Evolutionary conservation across 345 rosid genomes (phyloP).

Genomic region (Noccaea caerulescens): DNA sequence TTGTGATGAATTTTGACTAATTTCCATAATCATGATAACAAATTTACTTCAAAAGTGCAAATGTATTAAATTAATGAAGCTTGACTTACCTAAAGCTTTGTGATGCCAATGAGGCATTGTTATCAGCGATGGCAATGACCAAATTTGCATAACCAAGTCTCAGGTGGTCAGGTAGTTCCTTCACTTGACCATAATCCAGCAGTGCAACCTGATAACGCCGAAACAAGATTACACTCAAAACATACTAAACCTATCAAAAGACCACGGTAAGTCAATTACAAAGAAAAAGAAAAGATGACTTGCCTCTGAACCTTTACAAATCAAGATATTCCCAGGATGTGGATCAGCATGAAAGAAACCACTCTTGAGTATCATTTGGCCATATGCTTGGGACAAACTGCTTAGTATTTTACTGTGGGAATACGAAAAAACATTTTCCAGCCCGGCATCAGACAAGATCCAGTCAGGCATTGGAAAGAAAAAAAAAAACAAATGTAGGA

Average conservation of each 20-base stretch:
- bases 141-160: constrained; percentile 89
- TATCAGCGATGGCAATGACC: constrained; percentile 83
- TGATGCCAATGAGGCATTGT: constrained; percentile 58
- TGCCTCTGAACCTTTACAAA: constrained; percentile 96
- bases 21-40: not conserved
- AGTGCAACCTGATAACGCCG: constrained; percentile 71
- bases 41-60: not conserved
- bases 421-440: not conserved
- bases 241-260: not conserved
- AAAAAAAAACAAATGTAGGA: constrained; percentile 32
- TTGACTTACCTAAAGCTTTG: constrained; percentile 75
- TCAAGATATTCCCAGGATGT: constrained; percentile 96
- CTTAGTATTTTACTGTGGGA: constrained; percentile 73
- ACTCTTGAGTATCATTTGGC: constrained; percentile 96
- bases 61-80: not conserved
- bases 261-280: not conserved
- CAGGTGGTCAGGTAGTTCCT: constrained; percentile 85
- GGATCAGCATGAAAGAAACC: constrained; percentile 99
- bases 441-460: constrained; percentile 23
- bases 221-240: constrained; percentile 30
- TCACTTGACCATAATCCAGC: constrained; percentile 96
- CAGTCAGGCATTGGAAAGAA: not conserved
- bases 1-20: not conserved
- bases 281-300: constrained; percentile 41
- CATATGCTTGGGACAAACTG: constrained; percentile 87